Conservation (phyloP, 305 asterid genomes). For the Fraxinus nigra region DNA sequence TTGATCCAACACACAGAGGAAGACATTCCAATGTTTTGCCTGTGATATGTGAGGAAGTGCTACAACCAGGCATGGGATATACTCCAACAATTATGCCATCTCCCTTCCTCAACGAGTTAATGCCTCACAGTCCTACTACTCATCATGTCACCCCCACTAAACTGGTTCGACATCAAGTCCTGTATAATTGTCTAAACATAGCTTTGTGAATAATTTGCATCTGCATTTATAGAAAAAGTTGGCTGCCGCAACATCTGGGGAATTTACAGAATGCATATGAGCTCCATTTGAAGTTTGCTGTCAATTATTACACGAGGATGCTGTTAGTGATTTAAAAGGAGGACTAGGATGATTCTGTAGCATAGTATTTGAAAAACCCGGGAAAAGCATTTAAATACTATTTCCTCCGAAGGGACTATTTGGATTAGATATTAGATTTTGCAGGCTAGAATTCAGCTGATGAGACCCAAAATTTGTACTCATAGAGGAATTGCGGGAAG, state of each 20-base stretch:
- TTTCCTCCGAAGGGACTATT: too few relatives aligned
- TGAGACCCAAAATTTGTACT: too few relatives aligned
- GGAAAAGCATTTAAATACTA: too few relatives aligned
- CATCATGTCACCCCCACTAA: constrained; percentile 46
- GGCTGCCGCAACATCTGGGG: constrained; percentile 50
- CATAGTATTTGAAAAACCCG: too few relatives aligned
- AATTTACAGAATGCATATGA: constrained; percentile 33
- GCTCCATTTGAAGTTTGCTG: constrained; percentile 41
- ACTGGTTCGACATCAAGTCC: constrained; percentile 64
- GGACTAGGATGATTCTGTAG: too few relatives aligned
- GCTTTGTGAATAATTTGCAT: constrained; percentile 66
- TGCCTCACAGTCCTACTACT: constrained; percentile 42
- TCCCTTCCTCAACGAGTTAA: constrained; percentile 44
- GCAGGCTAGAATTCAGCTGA: too few relatives aligned
- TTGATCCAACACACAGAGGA: constrained; percentile 50
- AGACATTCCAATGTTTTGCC: constrained; percentile 56
- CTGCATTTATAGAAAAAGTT: constrained; percentile 49
- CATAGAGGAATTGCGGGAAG: too few relatives aligned
- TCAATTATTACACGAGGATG: too few relatives aligned
- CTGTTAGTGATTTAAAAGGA: too few relatives aligned
- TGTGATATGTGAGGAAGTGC: constrained; percentile 43
- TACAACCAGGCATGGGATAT: constrained; percentile 44
- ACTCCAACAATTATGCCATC: constrained; percentile 42
- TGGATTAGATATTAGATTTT: too few relatives aligned
- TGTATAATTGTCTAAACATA: constrained; percentile 75